phyloP scores from a whole-genome alignment of 2,329 filamentous ascomycete species.

The Aspergillus novoparasiticus region DNA sequence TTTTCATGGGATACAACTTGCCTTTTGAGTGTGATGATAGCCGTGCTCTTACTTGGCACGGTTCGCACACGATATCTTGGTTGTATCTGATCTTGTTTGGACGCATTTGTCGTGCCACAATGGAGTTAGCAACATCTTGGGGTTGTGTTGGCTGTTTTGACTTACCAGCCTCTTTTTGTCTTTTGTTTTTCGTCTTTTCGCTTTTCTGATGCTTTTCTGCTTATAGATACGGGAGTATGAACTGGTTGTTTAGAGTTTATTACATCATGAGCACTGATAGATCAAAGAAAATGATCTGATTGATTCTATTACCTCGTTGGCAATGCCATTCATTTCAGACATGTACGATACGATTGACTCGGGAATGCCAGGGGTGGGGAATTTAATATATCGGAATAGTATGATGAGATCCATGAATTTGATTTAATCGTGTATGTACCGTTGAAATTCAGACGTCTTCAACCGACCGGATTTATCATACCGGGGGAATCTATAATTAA shows the following conservation, averaged over 20 bases:
- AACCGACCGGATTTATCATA: background rate
- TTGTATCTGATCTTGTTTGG: background rate
- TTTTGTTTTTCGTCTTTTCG: background rate
- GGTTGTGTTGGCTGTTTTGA: background rate
- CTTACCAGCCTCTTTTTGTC: background rate
- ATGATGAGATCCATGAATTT: background rate
- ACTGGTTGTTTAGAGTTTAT: background rate
- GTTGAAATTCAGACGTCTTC: background rate
- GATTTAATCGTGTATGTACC: conserved; percentile 1
- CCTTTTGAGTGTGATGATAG: background rate
- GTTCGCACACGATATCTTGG: background rate
- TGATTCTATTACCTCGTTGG: background rate
- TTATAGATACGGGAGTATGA: background rate
- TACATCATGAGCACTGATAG: background rate
- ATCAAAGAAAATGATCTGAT: background rate
- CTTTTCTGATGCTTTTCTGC: background rate
- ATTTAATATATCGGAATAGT: background rate
- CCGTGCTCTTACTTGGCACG: background rate
- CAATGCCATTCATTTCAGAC: background rate
- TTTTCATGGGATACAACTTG: background rate
- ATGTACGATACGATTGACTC: background rate
- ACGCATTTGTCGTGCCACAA: background rate
- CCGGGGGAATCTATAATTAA: conserved; percentile 1
- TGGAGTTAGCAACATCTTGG: conserved; percentile 1
- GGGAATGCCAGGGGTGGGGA: background rate